Evolutionary conservation across 768 basidiomycete genomes (phyloP), one percentile per base, ranked within the genome.

Genomic region (Lactarius deliciosus): DNA sequence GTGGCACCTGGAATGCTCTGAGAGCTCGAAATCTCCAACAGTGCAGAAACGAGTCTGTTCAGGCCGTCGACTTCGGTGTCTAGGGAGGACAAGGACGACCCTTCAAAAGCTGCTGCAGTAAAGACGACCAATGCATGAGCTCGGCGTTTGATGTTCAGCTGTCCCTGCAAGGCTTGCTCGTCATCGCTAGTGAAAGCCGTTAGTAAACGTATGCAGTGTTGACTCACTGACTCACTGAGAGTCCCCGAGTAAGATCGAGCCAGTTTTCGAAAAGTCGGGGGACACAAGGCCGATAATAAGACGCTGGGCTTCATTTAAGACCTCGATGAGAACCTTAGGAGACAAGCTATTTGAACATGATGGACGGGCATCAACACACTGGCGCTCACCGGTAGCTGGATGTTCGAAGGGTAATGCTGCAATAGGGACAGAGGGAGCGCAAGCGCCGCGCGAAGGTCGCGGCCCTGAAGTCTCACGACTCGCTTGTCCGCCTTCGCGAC

Each of bases 401-500:
- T 66, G 8, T 77, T 72, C 36, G 79, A 73, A 13, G 80, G 66
- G 60, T 83, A 81, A 64, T 86, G 85, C 38, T 87, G 86, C 13
- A 91, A 72, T 3, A 95, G 72, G 8, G 86, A 81, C 10, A 87
- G 79, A 0, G 92, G 91, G 20, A 98, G 78, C 15, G 84, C 77
- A 34, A 95, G 79, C 0, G 86, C 81, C 50, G 74, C 78, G 55
- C 81, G 81, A 7, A 83, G 82, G 59, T 94, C 92, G 22, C 85
- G 82, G 3, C 79, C 70, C 41, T 78, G 80, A 73, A 88, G 89
- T 55, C 88, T 85, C 13, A 86, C 82, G 41, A 89, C 82, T 20
- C 88, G 85, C 69, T 86, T 91, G 10, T 87, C 83, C 3, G 83
- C 80, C 71, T 90, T 92, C 72, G 96, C 92, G 1, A 94, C 81